These are phyloP conservation scores for Phytophthora sansomeana DNA, from an alignment of 352 stramenopile species.

Conservation along the genomic window DNA sequence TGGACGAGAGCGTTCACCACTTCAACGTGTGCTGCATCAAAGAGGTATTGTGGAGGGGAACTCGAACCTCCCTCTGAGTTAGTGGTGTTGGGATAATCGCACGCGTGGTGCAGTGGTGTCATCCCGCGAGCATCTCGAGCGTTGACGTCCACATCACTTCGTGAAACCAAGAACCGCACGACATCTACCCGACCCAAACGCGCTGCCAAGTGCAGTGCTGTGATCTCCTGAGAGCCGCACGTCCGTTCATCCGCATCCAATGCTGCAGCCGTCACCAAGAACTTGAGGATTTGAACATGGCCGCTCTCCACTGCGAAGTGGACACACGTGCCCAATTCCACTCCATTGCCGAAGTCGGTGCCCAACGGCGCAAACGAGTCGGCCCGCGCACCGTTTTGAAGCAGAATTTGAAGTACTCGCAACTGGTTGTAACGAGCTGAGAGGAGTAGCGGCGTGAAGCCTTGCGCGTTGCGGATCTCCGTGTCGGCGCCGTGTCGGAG, in stretches of 20 bases:
- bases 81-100: conserved; percentile 29
- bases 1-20: conserved; percentile 34
- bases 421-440: conserved; percentile 45
- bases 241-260: conserved; percentile 30
- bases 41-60: conserved; percentile 24
- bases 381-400: conserved; percentile 36
- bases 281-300: conserved; percentile 36
- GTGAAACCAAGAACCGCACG: conserved; percentile 38
- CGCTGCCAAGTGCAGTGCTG: conserved; percentile 46
- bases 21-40: conserved; percentile 35
- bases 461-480: conserved; percentile 35
- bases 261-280: conserved; percentile 36
- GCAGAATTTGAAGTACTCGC: conserved; percentile 41
- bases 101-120: conserved; percentile 50
- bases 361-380: conserved; percentile 28
- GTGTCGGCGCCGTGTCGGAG: conserved; percentile 43
- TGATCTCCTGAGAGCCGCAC: conserved; percentile 20
- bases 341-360: conserved; percentile 2
- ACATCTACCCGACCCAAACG: conserved; percentile 34
- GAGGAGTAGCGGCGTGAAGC: conserved; percentile 43
- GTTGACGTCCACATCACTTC: conserved; percentile 34
- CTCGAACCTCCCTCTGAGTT: neutral
- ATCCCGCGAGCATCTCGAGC: conserved; percentile 39
- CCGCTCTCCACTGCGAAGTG: conserved; percentile 33
- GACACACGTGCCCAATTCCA: conserved; percentile 27